Evolutionary conservation across 2,329 filamentous ascomycete genomes (phyloP).

Genomic region (Metarhizium humberi): DNA sequence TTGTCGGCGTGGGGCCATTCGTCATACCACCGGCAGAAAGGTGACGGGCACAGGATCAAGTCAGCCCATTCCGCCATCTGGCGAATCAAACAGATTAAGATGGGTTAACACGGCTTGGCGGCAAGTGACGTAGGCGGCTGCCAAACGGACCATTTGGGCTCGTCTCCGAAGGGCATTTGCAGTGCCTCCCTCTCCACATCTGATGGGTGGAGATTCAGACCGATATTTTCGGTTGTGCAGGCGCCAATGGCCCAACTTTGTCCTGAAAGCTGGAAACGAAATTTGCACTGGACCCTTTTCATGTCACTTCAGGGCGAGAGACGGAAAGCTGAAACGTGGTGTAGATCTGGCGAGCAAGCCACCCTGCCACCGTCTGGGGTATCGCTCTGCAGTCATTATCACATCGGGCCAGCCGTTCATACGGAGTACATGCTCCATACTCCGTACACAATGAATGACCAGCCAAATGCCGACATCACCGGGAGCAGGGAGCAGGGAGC

Average conservation of each 20-base stretch:
- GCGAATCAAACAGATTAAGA: not conserved
- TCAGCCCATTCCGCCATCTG: not conserved
- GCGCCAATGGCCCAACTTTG: too few relatives aligned
- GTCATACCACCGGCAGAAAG: not conserved
- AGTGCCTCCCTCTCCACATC: not conserved
- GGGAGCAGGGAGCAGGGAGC: not conserved
- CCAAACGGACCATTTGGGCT: not conserved
- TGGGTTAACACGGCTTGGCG: not conserved
- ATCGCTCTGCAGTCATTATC: not conserved
- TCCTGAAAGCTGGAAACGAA: too few relatives aligned
- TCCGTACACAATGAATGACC: too few relatives aligned
- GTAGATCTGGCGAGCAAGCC: not conserved
- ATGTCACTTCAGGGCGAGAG: too few relatives aligned
- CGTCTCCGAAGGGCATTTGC: not conserved
- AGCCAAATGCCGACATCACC: not conserved
- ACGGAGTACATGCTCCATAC: too few relatives aligned
- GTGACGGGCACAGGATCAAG: not conserved
- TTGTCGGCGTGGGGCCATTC: not conserved
- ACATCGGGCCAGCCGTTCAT: too few relatives aligned
- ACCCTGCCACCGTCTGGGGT: not conserved
- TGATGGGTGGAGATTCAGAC: not conserved
- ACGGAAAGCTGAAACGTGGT: not conserved
- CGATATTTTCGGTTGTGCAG: not conserved
- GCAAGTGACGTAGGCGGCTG: not conserved
- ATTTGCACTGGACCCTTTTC: not conserved